Base-by-base conservation (phyloP, 2,329 filamentous ascomycete species). In the Dothiorella sarmentorum region DNA sequence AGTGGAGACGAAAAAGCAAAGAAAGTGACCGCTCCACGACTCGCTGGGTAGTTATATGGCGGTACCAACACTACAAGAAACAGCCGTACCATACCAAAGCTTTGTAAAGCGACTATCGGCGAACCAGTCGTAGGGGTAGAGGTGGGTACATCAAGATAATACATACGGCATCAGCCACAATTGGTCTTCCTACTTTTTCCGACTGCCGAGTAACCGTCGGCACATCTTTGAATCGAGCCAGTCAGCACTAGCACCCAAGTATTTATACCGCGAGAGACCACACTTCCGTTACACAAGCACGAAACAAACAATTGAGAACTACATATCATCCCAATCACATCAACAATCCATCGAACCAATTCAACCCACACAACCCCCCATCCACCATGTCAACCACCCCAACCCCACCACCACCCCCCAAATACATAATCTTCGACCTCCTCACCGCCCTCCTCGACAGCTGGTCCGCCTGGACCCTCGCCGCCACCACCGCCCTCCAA, bases 391-490 rank as follows among this genome's bases (percentile, higher is more conserved):
- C 22, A 29, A 6, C 11, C n/a, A 15, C n/a, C 22, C 31, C 31
- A 27, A 11, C 42, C 18, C 2, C 7, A 45, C 47, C 20, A 18
- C 31, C 20, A n/a, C 47, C 20, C 5, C 47, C 7, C 49, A 58
- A 49, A 43, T 60, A 57, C 27, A 65, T 76, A 1, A 61, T 76
- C 27, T 76, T 77, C 29, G 74, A 77, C 59, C 72, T 76, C 26
- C 69, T 77, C 22, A 76, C 74, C 1, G 74, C 66, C 13, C 70
- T 76, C 0, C 62, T 74, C 6, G 68, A 77, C 64, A 75, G 72
- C 2, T 76, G 74, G 74, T 68, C 63, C 13, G 61, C 76, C 7
- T 77, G 74, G 74, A 56, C 64, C 58, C 56, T 42, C 10, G 61
- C 63, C 17, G 63, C 62, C 18, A 47, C 63, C 26, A 60, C 63